Conservation (phyloP, 805 yeast species). For the Lipomyces japonicus region DNA sequence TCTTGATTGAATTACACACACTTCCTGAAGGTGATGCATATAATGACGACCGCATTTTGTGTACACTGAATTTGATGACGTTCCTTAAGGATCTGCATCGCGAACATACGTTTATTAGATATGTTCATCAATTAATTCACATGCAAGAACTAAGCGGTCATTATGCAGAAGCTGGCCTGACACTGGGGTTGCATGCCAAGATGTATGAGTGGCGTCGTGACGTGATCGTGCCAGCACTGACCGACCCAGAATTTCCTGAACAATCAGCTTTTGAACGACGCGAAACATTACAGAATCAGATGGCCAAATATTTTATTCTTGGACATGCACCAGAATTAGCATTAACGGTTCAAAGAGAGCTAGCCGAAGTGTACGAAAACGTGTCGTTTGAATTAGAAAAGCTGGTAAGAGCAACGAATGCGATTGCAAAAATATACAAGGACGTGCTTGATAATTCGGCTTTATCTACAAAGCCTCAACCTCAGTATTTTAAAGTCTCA, state of each 20-base stretch:
- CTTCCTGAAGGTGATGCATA: slow-evolving; percentile 81
- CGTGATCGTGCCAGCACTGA: slow-evolving; percentile 51
- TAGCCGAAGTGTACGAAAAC: slow-evolving; percentile 68
- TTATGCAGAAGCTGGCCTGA: slow-evolving; percentile 76
- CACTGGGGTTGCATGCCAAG: slow-evolving; percentile 70
- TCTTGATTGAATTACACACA: slow-evolving; percentile 60
- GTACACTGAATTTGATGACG: slow-evolving; percentile 68
- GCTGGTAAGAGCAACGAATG: slow-evolving; percentile 64
- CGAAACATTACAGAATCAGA: slow-evolving; percentile 63
- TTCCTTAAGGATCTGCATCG: slow-evolving; percentile 71
- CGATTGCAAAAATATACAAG: slow-evolving; percentile 63
- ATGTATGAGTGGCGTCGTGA: slow-evolving; percentile 64
- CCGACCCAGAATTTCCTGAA: slow-evolving; percentile 69
- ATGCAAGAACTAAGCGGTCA: slow-evolving; percentile 58
- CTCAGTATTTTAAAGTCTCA: slow-evolving; percentile 74
- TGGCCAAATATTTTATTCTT: slow-evolving; percentile 63
- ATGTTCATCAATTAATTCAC: slow-evolving; percentile 69
- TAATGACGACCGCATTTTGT: slow-evolving; percentile 82
- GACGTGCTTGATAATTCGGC: slow-evolving; percentile 67
- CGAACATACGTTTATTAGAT: slow-evolving; percentile 76
- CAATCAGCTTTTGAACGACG: slow-evolving; percentile 79
- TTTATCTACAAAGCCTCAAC: slow-evolving; percentile 40
- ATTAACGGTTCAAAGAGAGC: slow-evolving; percentile 69
- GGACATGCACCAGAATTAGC: slow-evolving; percentile 80
- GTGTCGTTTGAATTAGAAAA: slow-evolving; percentile 73